These are phyloP conservation scores for Thalassiosira hispida DNA, from an alignment of 352 stramenopile species.

Conservation along the genomic window DNA sequence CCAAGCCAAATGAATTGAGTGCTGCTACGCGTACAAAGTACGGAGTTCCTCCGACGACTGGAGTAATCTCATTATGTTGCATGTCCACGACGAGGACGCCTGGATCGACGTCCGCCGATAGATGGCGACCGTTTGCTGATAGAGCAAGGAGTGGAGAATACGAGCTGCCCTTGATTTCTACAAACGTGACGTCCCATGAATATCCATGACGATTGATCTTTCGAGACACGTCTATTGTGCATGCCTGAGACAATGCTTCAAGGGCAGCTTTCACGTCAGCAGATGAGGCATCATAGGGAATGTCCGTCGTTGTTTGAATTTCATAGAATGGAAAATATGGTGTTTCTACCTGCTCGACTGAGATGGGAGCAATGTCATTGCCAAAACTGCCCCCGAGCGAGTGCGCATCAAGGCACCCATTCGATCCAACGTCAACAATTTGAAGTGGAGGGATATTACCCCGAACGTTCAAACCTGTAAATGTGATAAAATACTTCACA, in stretches of 20 bases:
- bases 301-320: slow-evolving; percentile 89
- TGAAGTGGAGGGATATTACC: slow-evolving; percentile 88
- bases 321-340: slow-evolving; percentile 89
- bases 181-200: slow-evolving; percentile 92
- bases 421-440: slow-evolving; percentile 90
- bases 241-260: slow-evolving; percentile 89
- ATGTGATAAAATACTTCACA: slow-evolving; percentile 92
- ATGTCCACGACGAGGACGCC: slow-evolving; percentile 71
- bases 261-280: slow-evolving; percentile 92
- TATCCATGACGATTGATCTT: slow-evolving; percentile 86
- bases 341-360: slow-evolving; percentile 44
- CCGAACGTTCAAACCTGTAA: slow-evolving; percentile 89
- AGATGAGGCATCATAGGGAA: slow-evolving; percentile 90
- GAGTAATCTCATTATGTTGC: slow-evolving; percentile 53
- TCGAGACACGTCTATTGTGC: slow-evolving; percentile 89
- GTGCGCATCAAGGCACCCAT: slow-evolving; percentile 89
- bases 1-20: slow-evolving; percentile 74
- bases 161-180: slow-evolving; percentile 43
- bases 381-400: slow-evolving; percentile 68
- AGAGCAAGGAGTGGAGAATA: slow-evolving; percentile 63
- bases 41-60: slow-evolving; percentile 42
- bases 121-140: slow-evolving; percentile 70
- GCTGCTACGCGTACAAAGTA: slow-evolving; percentile 78
- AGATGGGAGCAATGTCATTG: slow-evolving; percentile 64
- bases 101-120: slow-evolving; percentile 68